A percentile compares a stretch with the other conserved stretches of the same genome.
Evolutionary conservation across 371 early-diverging fungal genomes (phyloP).

Genomic region (Mucor mucedo): DNA sequence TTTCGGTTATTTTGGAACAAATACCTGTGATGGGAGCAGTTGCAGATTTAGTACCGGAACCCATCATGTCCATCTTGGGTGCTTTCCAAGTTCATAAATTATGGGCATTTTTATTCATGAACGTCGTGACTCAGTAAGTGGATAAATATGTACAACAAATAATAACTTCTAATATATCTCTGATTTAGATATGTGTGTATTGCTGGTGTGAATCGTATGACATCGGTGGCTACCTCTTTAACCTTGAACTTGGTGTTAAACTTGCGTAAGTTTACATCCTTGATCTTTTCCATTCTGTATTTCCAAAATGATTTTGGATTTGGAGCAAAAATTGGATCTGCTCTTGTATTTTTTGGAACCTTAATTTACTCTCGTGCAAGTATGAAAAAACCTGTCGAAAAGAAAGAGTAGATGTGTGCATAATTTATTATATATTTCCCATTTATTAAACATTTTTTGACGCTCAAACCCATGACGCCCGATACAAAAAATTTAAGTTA

Average conservation of each 20-base stretch:
- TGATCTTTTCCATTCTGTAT: constrained; percentile 82
- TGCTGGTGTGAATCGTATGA: constrained; percentile 85
- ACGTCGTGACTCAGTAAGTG: constrained; percentile 70
- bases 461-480: too few relatives aligned
- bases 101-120: constrained; percentile 73
- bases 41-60: constrained; percentile 22
- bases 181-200: constrained; percentile 70
- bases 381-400: neutral
- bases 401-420: neutral
- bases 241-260: constrained; percentile 88
- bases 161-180: too few relatives aligned
- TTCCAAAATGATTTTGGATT: constrained; percentile 79
- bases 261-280: constrained; percentile 82
- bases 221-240: constrained; percentile 76
- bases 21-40: constrained; percentile 33
- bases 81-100: constrained; percentile 56
- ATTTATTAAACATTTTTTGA: too few relatives aligned
- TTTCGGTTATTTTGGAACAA: constrained; percentile 44
- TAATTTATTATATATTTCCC: too few relatives aligned
- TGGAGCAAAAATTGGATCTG: constrained; percentile 70
- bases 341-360: constrained; percentile 79
- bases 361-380: constrained; percentile 64
- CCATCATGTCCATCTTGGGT: constrained; percentile 29
- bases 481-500: too few relatives aligned
- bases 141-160: too few relatives aligned